Base-by-base conservation (phyloP, 164 flowering plant species). In the Annona cherimola region DNA sequence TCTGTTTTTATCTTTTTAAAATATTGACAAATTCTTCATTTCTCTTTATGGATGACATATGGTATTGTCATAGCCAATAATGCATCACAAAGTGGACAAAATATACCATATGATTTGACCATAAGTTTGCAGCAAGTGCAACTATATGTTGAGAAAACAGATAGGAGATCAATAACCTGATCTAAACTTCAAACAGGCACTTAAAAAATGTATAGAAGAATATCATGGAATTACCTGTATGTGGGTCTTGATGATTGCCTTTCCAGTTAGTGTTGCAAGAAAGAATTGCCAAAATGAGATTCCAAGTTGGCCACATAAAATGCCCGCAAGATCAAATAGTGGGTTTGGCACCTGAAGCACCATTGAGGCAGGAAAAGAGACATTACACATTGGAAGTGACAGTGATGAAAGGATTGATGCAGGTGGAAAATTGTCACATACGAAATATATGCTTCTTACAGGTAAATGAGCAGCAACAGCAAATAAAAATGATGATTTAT, bases 281-380 rank as follows among this genome's bases (percentile, higher is more conserved):
- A 96, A 93, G 74, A 96, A 96, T 73, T 90, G 71, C 98, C 97
- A 96, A 73, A 96, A 93, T 4, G 99, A 90, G 67, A 96, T 83
- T 65, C 98, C 99, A 76, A 96, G 92, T 80, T 96, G 99, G 66
- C 98, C 98, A 67, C 99, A 96, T 97, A 96, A 89, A 62, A 96
- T 93, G 57, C 99, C 99, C 72, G 99, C 99, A 66, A 96, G 95
- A 80, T 96, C 99, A 86, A 93, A 93, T 54, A 96, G 85, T 71
- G 99, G 99, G 82, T 96, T 96, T 70, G 99, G 99, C 71, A 95
- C 97, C 99, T 95, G 77, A 67, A 81, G 77, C 54, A 1, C 57
- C 8, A 50, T 50, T 26, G 35, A 26, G 35, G 35, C 35, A 26
- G 35, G 35, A 26, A 26, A 26, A 26, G 35, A 26, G 35, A 50